These are phyloP conservation scores for Globisporangium alternatum DNA, from an alignment of 352 stramenopile genomes.

Conservation along the genomic window DNA sequence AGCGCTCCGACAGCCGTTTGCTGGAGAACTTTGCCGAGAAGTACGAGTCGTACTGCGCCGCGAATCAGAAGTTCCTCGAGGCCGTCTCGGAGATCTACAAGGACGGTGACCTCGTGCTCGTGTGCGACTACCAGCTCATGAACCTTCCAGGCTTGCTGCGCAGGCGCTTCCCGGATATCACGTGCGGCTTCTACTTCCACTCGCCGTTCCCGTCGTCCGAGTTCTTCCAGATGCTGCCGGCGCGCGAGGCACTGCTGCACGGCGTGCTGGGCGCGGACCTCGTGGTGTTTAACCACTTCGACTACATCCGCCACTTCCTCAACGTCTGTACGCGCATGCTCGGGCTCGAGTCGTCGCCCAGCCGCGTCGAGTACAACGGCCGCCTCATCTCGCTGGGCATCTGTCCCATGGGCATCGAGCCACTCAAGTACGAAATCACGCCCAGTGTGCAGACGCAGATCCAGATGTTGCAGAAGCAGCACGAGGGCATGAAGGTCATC, in stretches of 20 bases:
- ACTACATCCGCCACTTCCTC: constrained; percentile 88
- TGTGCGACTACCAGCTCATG: constrained; percentile 91
- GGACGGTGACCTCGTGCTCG: constrained; percentile 82
- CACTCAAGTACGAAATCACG: constrained; percentile 75
- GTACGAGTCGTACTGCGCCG: constrained; percentile 86
- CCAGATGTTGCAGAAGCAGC: constrained; percentile 45
- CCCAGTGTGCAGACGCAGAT: constrained; percentile 50
- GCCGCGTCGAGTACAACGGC: constrained; percentile 84
- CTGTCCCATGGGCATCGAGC: constrained; percentile 89
- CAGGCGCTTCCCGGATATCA: constrained; percentile 70
- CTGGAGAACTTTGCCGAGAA: constrained; percentile 85
- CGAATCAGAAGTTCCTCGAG: constrained; percentile 87
- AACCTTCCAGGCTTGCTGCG: constrained; percentile 71
- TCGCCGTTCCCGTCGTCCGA: constrained; percentile 88
- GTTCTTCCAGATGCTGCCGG: constrained; percentile 89
- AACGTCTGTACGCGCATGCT: constrained; percentile 86
- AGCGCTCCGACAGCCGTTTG: constrained; percentile 63
- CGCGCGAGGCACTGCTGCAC: constrained; percentile 70
- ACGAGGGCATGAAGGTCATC: constrained; percentile 76
- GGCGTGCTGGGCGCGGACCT: constrained; percentile 84
- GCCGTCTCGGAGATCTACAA: constrained; percentile 79
- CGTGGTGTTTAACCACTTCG: constrained; percentile 89
- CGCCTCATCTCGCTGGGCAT: constrained; percentile 85
- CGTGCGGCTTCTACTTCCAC: constrained; percentile 89
- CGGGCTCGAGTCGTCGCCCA: constrained; percentile 82